These are phyloP conservation scores for Blastobotrys americana DNA, from an alignment of 805 yeast genomes.

Conservation along the genomic window DNA sequence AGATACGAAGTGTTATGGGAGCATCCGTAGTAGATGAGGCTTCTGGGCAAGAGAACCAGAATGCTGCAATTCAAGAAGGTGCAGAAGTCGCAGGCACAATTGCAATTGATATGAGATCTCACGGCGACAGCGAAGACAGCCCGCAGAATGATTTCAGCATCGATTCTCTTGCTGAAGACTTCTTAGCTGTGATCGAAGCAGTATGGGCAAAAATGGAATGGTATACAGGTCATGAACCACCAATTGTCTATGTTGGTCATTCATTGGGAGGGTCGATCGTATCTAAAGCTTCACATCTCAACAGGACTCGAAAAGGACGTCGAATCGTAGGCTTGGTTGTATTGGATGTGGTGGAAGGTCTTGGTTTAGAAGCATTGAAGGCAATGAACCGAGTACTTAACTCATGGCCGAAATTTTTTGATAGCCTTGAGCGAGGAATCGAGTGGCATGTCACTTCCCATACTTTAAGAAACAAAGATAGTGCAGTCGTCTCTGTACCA, in stretches of 20 bases:
- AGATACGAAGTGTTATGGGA: conserved; percentile 27
- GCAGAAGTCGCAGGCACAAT: conserved; percentile 50
- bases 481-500: conserved; percentile 79
- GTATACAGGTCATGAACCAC: conserved; percentile 9
- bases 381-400: conserved; percentile 62
- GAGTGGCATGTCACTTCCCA: conserved; percentile 69
- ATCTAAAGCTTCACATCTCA: conserved; percentile 40
- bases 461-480: conserved; percentile 45
- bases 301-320: conserved; percentile 3
- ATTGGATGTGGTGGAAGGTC: conserved; percentile 91
- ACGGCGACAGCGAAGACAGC: conserved; percentile 42
- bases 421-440: conserved; percentile 50
- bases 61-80: conserved; percentile 13
- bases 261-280: conserved; percentile 88
- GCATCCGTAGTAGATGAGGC: conserved; percentile 10
- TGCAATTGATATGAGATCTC: conserved; percentile 78
- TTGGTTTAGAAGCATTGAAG: conserved; percentile 63
- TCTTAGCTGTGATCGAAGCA: conserved; percentile 39
- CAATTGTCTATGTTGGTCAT: conserved; percentile 69
- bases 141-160: conserved; percentile 36
- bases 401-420: conserved; percentile 58
- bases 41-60: conserved; percentile 18
- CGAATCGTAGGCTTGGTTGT: conserved; percentile 60
- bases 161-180: conserved; percentile 51
- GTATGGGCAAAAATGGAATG: conserved; percentile 29